Conservation (phyloP, 257 asterid genomes). For the Jasminum sambac region DNA sequence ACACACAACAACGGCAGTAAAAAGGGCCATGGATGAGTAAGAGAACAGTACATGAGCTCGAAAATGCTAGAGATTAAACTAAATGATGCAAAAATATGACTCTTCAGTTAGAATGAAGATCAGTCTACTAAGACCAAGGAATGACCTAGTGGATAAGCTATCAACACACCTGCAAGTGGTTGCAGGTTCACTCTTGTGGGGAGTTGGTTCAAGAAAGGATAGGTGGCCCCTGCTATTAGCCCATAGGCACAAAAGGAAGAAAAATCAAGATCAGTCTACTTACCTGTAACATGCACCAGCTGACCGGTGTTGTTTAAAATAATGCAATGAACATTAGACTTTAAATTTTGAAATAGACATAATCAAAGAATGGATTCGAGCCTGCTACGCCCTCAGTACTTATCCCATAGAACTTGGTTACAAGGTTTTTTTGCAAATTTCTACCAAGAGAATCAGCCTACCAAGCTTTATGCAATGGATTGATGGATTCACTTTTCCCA, state of each 20-base stretch:
- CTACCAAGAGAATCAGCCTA: neutral
- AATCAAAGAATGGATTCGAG: neutral
- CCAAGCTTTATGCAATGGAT: neutral
- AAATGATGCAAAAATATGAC: neutral
- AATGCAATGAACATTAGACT: neutral
- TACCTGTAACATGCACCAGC: neutral
- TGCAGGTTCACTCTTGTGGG: neutral
- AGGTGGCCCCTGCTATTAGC: neutral
- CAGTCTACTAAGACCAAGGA: neutral
- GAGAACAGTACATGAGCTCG: neutral
- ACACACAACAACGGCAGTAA: neutral
- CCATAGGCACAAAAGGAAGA: slow-evolving; percentile 3
- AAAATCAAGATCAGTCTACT: slow-evolving; percentile 7
- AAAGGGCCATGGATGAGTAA: neutral
- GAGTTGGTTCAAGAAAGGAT: neutral
- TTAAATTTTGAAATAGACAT: neutral
- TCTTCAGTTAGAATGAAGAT: neutral
- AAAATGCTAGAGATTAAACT: neutral
- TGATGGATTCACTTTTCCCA: neutral
- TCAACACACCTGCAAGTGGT: slow-evolving; percentile 8
- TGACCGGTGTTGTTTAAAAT: neutral
- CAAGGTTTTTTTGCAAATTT: neutral
- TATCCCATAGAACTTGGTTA: neutral
- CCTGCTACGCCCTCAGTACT: neutral
- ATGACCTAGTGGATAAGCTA: slow-evolving; percentile 1